Base-by-base conservation (phyloP, 306 rosid species). In the Sophora flavescens region DNA sequence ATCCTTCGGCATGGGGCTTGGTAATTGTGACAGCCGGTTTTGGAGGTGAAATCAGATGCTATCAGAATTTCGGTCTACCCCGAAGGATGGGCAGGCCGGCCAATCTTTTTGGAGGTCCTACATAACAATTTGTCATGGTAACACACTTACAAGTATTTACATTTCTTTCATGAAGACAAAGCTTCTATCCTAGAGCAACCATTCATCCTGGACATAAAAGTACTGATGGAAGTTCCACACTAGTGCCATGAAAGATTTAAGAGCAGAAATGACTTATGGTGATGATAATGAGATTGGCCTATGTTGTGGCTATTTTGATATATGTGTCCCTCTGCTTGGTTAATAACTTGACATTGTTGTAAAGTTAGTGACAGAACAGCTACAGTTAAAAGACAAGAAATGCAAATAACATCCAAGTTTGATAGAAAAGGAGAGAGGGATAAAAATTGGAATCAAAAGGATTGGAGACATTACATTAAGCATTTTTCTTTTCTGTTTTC, bases 1-100 rank as follows among this genome's bases (percentile, higher is more conserved):
- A 80, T 73, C 85, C 92, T 48, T 74, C 90, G 1, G 93, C 92
- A n/a, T 93, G 96, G 98, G 98, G 98, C 6, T 79, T 90, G 83
- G 98, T 93, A 32, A 91, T 93, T 59, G 96, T 93, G 26, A 89
- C 95, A 0, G 96, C 93, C 0, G 89, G 96, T 13, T 63, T 83
- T 3, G 94, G 87, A 52, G 98, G 98, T 14, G 90, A 88, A 60
- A 93, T 93, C 66, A 85, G 85, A 66, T 93, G 89, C n/a, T 90
- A 87, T 59, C 98, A 93, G 68, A 93, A 93, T 81, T 91, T 93
- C 22, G 98, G 98, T 28, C 15, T 89, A 14, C 98, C 96, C 0
- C 84, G 85, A 57, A 86, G 80, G 78, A 58, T 86, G 17, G 75
- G 88, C 26, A 79, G 87, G 42, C 86, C 78, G 71, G 66, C 75